phyloP scores from a whole-genome alignment of 2,329 filamentous ascomycete species.

The Boeremia lycopersici region DNA sequence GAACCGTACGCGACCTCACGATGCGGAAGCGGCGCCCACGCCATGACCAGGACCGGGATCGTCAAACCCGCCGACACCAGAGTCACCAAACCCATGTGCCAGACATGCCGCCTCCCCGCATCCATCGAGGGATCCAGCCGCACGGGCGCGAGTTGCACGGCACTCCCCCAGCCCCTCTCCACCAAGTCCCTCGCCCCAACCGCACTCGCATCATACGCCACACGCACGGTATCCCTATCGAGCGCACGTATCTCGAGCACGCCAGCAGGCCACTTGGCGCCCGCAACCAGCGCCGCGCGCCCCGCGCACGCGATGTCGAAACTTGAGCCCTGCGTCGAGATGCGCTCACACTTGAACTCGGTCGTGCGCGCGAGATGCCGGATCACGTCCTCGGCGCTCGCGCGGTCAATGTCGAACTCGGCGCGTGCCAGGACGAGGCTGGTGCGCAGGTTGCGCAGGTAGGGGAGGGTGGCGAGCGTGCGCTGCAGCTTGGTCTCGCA shows the following conservation, averaged over 20 bases:
- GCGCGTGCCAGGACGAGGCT: constrained; percentile 70
- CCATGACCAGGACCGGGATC: constrained; percentile 62
- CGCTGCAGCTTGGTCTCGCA: constrained; percentile 69
- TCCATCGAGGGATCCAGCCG: constrained; percentile 54
- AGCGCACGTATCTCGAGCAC: constrained; percentile 25
- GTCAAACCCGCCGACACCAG: constrained; percentile 47
- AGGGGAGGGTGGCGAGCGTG: constrained; percentile 57
- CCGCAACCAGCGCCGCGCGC: constrained; percentile 15
- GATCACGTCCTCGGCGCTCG: constrained; percentile 50
- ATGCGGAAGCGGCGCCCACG: constrained; percentile 67
- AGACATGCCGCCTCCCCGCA: constrained; percentile 61
- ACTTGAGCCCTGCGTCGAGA: constrained; percentile 33
- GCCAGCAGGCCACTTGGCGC: constrained; percentile 31
- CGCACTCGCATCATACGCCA: constrained; percentile 56
- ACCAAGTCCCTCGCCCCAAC: constrained; percentile 58
- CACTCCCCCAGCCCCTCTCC: constrained; percentile 37
- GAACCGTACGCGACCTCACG: constrained; percentile 55
- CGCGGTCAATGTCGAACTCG: constrained; percentile 65
- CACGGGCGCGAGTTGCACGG: constrained; percentile 53
- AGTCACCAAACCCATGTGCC: constrained; percentile 52
- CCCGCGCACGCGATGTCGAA: constrained; percentile 27
- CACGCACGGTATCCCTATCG: constrained; percentile 37
- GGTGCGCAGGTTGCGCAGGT: constrained; percentile 63
- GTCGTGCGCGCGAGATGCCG: constrained; percentile 62
- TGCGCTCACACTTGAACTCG: constrained; percentile 63